Evolutionary conservation across 345 rosid species (phyloP).

Genomic region (Lenwebbia sp.): DNA sequence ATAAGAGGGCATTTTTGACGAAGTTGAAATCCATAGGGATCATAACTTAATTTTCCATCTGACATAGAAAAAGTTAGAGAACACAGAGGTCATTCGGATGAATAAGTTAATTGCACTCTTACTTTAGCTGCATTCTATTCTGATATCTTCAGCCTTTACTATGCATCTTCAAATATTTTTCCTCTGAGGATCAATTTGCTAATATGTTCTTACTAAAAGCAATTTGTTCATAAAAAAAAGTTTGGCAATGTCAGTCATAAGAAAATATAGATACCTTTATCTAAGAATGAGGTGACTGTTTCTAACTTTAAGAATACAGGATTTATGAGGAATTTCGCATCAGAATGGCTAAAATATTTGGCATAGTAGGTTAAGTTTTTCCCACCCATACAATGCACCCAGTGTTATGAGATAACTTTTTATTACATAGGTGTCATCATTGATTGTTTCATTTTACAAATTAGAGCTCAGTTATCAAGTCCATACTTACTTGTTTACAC

Average conservation of each 20-base stretch:
- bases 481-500: not conserved
- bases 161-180: not conserved
- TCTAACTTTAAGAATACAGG: not conserved
- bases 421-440: not conserved
- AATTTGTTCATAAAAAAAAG: not conserved
- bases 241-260: not conserved
- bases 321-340: not conserved
- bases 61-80: not conserved
- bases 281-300: not conserved
- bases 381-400: not conserved
- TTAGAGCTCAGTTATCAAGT: not conserved
- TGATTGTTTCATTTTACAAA: not conserved
- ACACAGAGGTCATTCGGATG: not conserved
- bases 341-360: not conserved
- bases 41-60: not conserved
- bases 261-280: not conserved
- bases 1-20: not conserved
- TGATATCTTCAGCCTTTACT: not conserved
- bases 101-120: not conserved
- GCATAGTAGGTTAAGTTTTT: not conserved
- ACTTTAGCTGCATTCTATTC: not conserved
- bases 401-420: not conserved
- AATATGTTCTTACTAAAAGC: not conserved
- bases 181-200: not conserved
- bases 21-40: not conserved